A percentile compares a stretch with the other conserved stretches of the same genome.
Evolutionary conservation across 192 early-diverging fungal genomes (phyloP).

Genomic region (Nowakowskiella sp.): DNA sequence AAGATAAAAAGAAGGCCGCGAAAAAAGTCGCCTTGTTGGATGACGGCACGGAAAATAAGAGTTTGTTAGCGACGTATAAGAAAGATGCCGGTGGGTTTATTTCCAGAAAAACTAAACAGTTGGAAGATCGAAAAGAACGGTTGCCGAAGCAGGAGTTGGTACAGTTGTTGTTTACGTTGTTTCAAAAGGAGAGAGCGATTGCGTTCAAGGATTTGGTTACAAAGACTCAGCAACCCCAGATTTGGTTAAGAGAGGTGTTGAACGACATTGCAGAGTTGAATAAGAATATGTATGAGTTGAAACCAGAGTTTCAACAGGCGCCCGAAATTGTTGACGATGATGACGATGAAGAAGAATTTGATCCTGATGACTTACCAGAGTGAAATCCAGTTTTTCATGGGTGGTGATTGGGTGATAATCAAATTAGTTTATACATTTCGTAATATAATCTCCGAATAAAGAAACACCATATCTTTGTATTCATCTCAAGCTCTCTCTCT

Average conservation of each 20-base stretch:
- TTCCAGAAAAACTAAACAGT: slow-evolving; percentile 41
- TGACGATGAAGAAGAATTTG: too few relatives aligned
- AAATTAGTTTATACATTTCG: too few relatives aligned
- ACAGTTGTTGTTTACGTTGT: slow-evolving; percentile 72
- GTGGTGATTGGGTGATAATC: too few relatives aligned
- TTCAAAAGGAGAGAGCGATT: slow-evolving; percentile 75
- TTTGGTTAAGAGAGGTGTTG: slow-evolving; percentile 77
- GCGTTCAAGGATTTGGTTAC: slow-evolving; percentile 77
- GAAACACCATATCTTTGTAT: too few relatives aligned
- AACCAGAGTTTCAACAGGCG: slow-evolving; percentile 58
- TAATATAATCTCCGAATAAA: too few relatives aligned
- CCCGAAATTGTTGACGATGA: slow-evolving; percentile 2
- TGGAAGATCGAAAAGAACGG: slow-evolving; percentile 68
- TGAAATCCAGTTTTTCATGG: too few relatives aligned
- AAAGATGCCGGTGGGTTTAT: too few relatives aligned
- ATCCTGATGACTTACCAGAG: too few relatives aligned
- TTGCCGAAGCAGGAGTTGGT: slow-evolving; percentile 78
- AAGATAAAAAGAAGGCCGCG: slow-evolving; percentile 3
- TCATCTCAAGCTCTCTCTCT: too few relatives aligned
- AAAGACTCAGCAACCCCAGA: slow-evolving; percentile 70
- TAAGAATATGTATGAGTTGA: slow-evolving; percentile 76
- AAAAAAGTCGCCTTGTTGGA: slow-evolving; percentile 5
- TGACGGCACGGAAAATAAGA: too few relatives aligned
- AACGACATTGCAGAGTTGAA: slow-evolving; percentile 69
- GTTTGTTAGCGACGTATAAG: too few relatives aligned